Evolutionary conservation across 2,329 filamentous ascomycete genomes (phyloP).

Genomic region (Lasiodiplodia citricola): DNA sequence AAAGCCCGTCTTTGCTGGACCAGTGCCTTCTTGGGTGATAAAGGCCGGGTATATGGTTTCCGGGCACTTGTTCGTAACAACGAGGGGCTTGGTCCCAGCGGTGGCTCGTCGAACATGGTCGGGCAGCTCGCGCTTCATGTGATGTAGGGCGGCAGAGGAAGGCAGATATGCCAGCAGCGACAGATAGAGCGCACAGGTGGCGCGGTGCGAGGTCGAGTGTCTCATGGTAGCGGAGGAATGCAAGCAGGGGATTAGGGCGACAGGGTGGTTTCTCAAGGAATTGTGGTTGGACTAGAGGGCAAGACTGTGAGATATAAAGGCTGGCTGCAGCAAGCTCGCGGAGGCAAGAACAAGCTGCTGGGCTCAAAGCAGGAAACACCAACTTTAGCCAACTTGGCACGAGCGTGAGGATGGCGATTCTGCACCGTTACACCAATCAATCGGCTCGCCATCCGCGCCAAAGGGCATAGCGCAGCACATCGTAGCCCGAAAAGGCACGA

Average conservation of each 20-base stretch:
- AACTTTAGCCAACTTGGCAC: slow-evolving; percentile 7
- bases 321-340: slow-evolving; percentile 6
- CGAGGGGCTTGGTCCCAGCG: slow-evolving; percentile 55
- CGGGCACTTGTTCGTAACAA: slow-evolving; percentile 73
- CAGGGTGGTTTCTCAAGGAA: slow-evolving; percentile 4
- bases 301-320: slow-evolving; percentile 11
- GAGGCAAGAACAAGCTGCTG: slow-evolving; percentile 15
- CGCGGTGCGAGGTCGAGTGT: slow-evolving; percentile 1
- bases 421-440: slow-evolving; percentile 10
- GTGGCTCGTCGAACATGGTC: slow-evolving; percentile 5
- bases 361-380: slow-evolving; percentile 18
- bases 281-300: slow-evolving; percentile 1
- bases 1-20: slow-evolving; percentile 72
- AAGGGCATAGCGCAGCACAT: slow-evolving; percentile 1
- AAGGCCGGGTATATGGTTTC: slow-evolving; percentile 79
- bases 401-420: background rate
- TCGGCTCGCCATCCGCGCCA: background rate
- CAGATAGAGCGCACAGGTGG: slow-evolving; percentile 6
- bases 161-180: slow-evolving; percentile 3
- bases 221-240: background rate
- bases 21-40: slow-evolving; percentile 72
- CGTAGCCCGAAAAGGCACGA: background rate
- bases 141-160: slow-evolving; percentile 30
- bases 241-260: slow-evolving; percentile 2
- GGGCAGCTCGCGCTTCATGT: slow-evolving; percentile 37